Evolutionary conservation across 2,329 filamentous ascomycete species (phyloP).

Genomic region (Calonectria crousiana): DNA sequence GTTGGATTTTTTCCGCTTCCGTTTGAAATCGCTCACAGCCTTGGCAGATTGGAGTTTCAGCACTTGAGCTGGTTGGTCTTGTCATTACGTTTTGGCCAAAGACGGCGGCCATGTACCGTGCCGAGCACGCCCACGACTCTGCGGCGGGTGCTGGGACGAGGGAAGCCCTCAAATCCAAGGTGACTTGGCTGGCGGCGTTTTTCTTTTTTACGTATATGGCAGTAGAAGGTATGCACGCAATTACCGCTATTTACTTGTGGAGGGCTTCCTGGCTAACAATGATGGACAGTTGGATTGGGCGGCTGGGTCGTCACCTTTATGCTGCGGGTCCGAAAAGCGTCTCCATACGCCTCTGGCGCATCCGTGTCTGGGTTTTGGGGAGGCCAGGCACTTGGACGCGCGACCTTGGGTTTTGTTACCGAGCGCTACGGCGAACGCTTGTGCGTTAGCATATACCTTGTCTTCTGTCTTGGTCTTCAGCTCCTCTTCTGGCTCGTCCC

Average conservation of each 20-base stretch:
- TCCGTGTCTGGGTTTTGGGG: constrained; percentile 83
- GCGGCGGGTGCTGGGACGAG: constrained; percentile 48
- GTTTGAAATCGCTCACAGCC: not conserved
- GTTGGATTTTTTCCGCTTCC: not conserved
- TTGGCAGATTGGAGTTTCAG: constrained; percentile 57
- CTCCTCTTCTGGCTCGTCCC: constrained; percentile 70
- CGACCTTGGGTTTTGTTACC: constrained; percentile 78
- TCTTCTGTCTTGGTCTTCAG: constrained; percentile 69
- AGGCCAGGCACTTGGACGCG: constrained; percentile 77
- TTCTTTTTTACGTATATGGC: constrained; percentile 83
- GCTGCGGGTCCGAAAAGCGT: constrained; percentile 76
- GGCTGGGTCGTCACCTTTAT: constrained; percentile 88
- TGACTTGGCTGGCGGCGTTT: constrained; percentile 75
- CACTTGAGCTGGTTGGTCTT: constrained; percentile 67
- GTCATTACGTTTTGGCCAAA: constrained; percentile 70
- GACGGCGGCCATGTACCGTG: constrained; percentile 66
- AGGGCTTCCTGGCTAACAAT: constrained; percentile 15
- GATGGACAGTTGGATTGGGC: constrained; percentile 68
- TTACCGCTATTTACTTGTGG: accelerated
- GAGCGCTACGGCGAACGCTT: constrained; percentile 74
- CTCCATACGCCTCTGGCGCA: constrained; percentile 76
- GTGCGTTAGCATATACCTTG: constrained; percentile 71
- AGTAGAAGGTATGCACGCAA: constrained; percentile 63
- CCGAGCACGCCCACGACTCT: constrained; percentile 46
- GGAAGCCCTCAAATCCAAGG: constrained; percentile 57